Base-by-base conservation (phyloP, 306 rosid species). In the Geum urbanum region DNA sequence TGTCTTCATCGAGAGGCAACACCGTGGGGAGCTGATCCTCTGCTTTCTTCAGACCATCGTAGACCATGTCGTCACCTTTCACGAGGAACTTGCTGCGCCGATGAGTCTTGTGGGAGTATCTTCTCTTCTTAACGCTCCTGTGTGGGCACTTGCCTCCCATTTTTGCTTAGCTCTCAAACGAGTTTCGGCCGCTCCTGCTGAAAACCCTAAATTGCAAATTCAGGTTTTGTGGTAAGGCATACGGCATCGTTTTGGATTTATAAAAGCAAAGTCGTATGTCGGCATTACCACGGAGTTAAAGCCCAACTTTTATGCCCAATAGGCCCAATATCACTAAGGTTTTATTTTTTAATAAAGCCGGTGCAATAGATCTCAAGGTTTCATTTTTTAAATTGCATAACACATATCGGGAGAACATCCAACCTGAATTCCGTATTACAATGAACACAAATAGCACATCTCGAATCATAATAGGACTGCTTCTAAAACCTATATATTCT, bases 121-220 rank as follows among this genome's bases (percentile, higher is more conserved):
- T 84, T 71, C 99, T 83, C 67, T 91, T 94, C 83, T 83, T 94
- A 8, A 91, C 97, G 55, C 65, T 53, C 79, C 97, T 83, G 80
- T 94, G 97, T 6, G 99, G 99, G 79, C 97, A 94, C 76, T 90
- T 94, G 0, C 99, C 99, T 13, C 99, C 99, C 99, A 94, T 92
- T 27, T 58, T 77, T 10, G 39, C 32, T 72, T 44, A 13, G 56
- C 71, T 66, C 19, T 44, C 67, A 70, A 55, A 70, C 72, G 47
- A 4, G 37, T 32, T 43, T 22, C 54, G 73, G 15, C 1, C 39
- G 74, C 18, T 35, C 48, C 68, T 55, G 59, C 65, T 22, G 45
- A 16, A 67, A 67, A 51, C 72, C 72, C 72, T 51, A 37, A 37
- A 37, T 15, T 46, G 14, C 2, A 3, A 6, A 4, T 4, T 11